Evolutionary conservation across 2,329 filamentous ascomycete species (phyloP).

Genomic region (Fusarium circinatum): DNA sequence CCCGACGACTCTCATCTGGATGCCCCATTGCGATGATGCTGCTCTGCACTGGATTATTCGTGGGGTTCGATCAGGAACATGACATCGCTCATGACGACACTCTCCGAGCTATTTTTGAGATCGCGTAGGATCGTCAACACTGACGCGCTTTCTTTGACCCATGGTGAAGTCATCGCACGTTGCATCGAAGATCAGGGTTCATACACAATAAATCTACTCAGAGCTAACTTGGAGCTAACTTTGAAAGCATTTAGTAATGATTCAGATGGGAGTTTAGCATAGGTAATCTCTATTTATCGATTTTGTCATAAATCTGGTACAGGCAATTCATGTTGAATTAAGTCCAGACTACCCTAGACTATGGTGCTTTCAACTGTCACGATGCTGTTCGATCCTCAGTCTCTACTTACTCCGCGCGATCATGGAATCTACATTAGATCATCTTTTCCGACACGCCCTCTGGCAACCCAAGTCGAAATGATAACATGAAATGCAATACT

Average conservation of each 20-base stretch:
- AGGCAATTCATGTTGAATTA: too few species aligned
- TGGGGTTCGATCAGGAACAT: conserved; percentile 5
- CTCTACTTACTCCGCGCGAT: neutral
- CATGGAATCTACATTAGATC: conserved; percentile 1
- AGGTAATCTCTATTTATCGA: neutral
- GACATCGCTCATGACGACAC: conserved; percentile 22
- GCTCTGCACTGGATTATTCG: neutral
- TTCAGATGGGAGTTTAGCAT: neutral
- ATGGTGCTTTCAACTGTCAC: neutral
- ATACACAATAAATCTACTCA: neutral
- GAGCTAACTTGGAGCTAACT: neutral
- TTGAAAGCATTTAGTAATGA: neutral
- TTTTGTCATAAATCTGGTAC: neutral
- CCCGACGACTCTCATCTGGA: neutral
- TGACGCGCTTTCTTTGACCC: neutral
- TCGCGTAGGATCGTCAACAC: neutral
- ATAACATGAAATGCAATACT: conserved; percentile 1
- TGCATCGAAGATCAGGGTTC: conserved; percentile 3
- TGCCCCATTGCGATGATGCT: neutral
- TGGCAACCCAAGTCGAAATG: neutral
- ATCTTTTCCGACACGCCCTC: neutral
- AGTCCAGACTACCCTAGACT: conserved; percentile 12
- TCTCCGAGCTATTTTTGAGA: neutral
- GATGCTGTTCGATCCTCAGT: conserved; percentile 7
- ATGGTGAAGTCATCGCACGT: conserved; percentile 11